Base-by-base conservation (phyloP, 495 filamentous ascomycete genomes). In the Emericellopsis terricola region DNA sequence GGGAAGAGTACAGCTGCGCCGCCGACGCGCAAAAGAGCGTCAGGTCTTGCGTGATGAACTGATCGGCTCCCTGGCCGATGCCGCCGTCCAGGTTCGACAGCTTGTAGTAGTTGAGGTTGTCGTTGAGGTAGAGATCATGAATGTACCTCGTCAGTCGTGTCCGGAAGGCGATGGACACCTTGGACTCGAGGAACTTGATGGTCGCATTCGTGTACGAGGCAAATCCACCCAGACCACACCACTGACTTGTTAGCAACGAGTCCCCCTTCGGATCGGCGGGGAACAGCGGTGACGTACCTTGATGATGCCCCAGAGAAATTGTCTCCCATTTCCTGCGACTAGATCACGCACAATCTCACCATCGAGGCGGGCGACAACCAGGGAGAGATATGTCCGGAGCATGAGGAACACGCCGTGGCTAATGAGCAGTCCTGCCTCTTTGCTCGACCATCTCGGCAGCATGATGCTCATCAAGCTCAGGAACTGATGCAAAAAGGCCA, bases 401-500 rank as follows among this genome's bases (percentile, higher is more conserved):
- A 96, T 70, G 34, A 99, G 57, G 48, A 93, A 96, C 28, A 78
- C 68, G 41, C 81, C 76, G 46, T 94, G 91, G 42, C 81, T 80
- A 42, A 91, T 55, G 28, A 99, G 59, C 37, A 99, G 52, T 2
- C 82, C 86, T 2, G 84, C 84, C 59, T 96, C 91, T 51, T 96
- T 96, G 55, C 83, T 86, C 17, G 73, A 73, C 82, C 84, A 93
- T 43, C 86, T 60, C 7, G 91, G 91, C 39, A 96, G 79, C 87
- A 94, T 93, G 44, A 99, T 96, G 55, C 78, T 94, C 47, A 94
- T 65, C 29, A 99, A 61, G 46, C 85, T 92, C 29, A 94, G 65
- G 44, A 96, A 92, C 55, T 99, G 91, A 50, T 99, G 89, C 15
- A 99, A 56, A 49, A 99, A 99, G n/a, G 91, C 91, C 29, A 96